Conservation (phyloP, 2,329 filamentous ascomycete genomes). For the Graphiopsis chlorocephala region DNA sequence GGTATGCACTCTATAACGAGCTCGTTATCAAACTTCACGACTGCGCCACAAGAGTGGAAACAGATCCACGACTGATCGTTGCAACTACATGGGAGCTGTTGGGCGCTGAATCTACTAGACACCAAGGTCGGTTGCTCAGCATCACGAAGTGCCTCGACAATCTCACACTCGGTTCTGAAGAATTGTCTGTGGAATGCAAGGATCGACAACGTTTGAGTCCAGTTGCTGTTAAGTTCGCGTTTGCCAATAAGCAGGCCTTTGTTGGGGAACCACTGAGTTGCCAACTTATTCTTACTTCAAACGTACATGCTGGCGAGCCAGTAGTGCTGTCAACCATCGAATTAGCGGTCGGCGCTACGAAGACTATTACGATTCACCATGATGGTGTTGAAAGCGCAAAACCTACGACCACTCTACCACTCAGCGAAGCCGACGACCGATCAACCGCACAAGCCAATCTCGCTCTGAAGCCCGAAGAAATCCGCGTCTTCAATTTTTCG, state of each 20-base stretch:
- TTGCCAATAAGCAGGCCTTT: constrained; percentile 54
- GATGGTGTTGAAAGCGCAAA: background rate
- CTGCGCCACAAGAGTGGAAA: constrained; percentile 41
- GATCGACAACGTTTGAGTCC: constrained; percentile 26
- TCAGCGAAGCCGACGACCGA: background rate
- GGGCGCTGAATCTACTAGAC: constrained; percentile 16
- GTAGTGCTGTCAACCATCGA: constrained; percentile 23
- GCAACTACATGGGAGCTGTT: constrained; percentile 58
- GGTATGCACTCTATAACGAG: constrained; percentile 56
- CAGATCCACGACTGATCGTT: constrained; percentile 49
- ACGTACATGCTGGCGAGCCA: constrained; percentile 38
- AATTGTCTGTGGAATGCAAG: constrained; percentile 20
- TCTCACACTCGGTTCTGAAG: background rate
- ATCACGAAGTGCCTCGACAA: constrained; percentile 22
- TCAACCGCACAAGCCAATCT: constrained; percentile 52
- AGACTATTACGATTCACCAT: constrained; percentile 20
- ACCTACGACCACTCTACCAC: background rate
- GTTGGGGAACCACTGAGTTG: constrained; percentile 57
- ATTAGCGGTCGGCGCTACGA: constrained; percentile 20
- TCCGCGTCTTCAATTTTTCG: constrained; percentile 56
- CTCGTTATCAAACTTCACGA: constrained; percentile 55
- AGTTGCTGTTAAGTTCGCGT: constrained; percentile 53
- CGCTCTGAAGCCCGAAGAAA: constrained; percentile 57
- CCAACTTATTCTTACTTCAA: constrained; percentile 55
- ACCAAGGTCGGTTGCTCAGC: constrained; percentile 13